A percentile compares a stretch with the other conserved stretches of the same genome.
phyloP scores from a whole-genome alignment of 306 rosid species.

The Acacia confusa region DNA sequence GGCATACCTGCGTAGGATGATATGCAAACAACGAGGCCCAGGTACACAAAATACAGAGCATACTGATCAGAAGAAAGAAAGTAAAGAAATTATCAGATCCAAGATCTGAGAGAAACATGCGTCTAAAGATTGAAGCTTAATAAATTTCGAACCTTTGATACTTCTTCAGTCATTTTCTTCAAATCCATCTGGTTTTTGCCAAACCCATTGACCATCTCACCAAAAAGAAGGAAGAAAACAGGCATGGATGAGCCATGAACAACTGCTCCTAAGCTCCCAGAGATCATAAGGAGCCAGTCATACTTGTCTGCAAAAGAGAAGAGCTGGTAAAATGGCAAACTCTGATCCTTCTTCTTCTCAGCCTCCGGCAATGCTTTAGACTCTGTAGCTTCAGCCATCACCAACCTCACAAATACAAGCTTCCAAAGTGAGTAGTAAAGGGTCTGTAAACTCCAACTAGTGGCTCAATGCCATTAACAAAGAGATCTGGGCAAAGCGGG shows the following conservation, averaged over 20 bases:
- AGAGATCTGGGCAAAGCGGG: conserved; percentile 33
- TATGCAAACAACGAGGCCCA: conserved; percentile 86
- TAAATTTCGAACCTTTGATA: conserved; percentile 58
- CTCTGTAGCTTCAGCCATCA: conserved; percentile 61
- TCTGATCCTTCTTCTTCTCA: conserved; percentile 96
- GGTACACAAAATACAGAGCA: conserved; percentile 88
- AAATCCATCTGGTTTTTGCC: conserved; percentile 88
- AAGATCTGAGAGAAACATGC: conserved; percentile 45
- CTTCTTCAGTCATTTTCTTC: conserved; percentile 88
- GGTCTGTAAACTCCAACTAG: conserved; percentile 1
- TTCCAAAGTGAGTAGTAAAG: neutral
- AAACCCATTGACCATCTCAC: conserved; percentile 96
- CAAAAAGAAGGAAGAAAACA: conserved; percentile 86
- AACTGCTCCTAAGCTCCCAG: conserved; percentile 88
- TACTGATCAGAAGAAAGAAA: conserved; percentile 46
- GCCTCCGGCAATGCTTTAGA: conserved; percentile 75
- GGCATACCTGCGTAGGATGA: conserved; percentile 91
- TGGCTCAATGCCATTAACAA: conserved; percentile 40
- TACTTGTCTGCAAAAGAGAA: conserved; percentile 93
- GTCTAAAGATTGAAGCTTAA: neutral
- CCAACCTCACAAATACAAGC: conserved; percentile 1
- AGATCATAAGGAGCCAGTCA: conserved; percentile 72
- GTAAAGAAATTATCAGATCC: conserved; percentile 30
- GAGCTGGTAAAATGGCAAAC: conserved; percentile 79
- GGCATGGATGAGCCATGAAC: conserved; percentile 99